A percentile compares a stretch with the other conserved stretches of the same genome.
These are phyloP conservation scores for Setaria italica DNA, from an alignment of 202 grass and related monocot genomes.

Conservation along the genomic window DNA sequence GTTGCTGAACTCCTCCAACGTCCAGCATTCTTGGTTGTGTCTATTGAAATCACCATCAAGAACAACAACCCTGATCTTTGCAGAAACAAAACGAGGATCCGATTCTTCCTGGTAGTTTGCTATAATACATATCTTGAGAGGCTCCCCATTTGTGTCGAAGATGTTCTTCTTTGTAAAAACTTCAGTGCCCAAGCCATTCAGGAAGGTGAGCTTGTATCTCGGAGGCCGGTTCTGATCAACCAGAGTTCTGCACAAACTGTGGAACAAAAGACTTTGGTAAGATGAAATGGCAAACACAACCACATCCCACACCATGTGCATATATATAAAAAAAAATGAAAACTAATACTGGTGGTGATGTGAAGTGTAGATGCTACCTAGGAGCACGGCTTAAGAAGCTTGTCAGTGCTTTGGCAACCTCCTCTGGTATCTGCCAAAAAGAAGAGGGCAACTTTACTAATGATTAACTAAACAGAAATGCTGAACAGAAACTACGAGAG, in stretches of 20 bases:
- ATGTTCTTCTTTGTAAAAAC: constrained; percentile 49
- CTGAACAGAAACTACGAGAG: neutral
- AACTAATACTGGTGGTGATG: neutral
- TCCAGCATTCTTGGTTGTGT: constrained; percentile 21
- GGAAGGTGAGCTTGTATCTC: constrained; percentile 40
- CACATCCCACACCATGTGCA: neutral
- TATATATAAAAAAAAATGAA: neutral
- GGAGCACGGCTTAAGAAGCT: constrained; percentile 48
- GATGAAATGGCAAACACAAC: neutral
- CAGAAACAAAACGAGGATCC: constrained; percentile 37
- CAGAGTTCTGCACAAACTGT: constrained; percentile 28
- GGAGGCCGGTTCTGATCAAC: constrained; percentile 37
- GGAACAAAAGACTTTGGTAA: neutral
- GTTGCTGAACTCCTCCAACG: constrained; percentile 13
- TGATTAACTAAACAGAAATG: neutral
- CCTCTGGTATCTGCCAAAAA: constrained; percentile 44
- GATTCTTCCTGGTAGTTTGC: neutral
- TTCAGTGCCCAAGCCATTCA: constrained; percentile 22
- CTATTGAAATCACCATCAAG: constrained; percentile 44
- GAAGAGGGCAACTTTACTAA: neutral
- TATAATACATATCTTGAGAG: constrained; percentile 40
- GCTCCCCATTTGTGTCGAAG: constrained; percentile 7
- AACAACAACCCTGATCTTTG: constrained; percentile 55
- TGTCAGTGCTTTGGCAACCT: constrained; percentile 45
- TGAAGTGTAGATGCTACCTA: constrained; percentile 30